These are phyloP conservation scores for Diaporthe sp. DNA, from an alignment of 2,329 filamentous ascomycete genomes.

Conservation along the genomic window DNA sequence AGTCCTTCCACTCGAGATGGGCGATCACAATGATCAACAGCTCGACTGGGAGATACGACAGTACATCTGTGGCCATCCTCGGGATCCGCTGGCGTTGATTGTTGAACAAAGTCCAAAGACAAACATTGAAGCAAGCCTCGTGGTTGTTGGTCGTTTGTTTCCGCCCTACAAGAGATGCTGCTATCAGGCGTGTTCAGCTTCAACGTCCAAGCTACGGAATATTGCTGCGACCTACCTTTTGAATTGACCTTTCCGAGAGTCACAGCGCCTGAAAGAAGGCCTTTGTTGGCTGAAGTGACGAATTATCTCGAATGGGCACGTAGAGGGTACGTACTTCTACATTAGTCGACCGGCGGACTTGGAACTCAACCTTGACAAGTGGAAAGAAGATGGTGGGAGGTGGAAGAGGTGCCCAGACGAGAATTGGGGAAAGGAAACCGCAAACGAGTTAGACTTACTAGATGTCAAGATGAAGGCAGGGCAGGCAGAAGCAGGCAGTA, in stretches of 20 bases:
- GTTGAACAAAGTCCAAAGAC: background rate
- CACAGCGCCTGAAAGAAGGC: background rate
- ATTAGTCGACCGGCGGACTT: background rate
- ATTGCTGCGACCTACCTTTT: too few relatives aligned
- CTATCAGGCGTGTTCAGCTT: too few relatives aligned
- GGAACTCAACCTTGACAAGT: too few relatives aligned
- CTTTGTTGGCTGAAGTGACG: background rate
- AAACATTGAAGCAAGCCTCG: too few relatives aligned
- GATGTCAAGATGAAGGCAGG: background rate
- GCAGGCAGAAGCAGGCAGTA: background rate
- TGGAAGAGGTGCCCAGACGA: background rate
- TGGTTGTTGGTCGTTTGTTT: too few relatives aligned
- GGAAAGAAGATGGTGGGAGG: background rate
- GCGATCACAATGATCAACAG: background rate
- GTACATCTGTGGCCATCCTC: background rate
- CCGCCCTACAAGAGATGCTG: too few relatives aligned
- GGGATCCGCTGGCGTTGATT: background rate
- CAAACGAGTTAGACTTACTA: background rate
- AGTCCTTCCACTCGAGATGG: background rate
- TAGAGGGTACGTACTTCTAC: background rate
- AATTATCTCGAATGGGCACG: background rate
- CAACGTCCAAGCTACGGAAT: too few relatives aligned
- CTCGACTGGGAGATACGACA: background rate
- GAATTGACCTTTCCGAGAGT: too few relatives aligned
- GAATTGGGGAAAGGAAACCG: background rate